Base-by-base conservation (phyloP, 1,139 yeast species). In the Nakaseomyces bracarensis region DNA sequence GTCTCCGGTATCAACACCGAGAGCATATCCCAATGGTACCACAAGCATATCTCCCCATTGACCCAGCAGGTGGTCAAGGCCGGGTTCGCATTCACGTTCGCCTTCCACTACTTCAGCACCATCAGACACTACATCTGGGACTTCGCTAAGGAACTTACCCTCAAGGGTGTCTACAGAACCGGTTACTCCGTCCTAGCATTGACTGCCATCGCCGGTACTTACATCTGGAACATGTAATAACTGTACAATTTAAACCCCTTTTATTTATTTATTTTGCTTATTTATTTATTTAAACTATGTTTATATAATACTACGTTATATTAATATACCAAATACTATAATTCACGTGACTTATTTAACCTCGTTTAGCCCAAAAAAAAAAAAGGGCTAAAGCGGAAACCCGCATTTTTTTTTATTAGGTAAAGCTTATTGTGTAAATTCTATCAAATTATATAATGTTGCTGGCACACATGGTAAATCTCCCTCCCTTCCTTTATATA, bases 101-200 rank as follows among this genome's bases (percentile, higher is more conserved):
- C 81, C 39, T 86, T 73, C 80, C 97, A 87, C 66, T 59, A 72
- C 39, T 74, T 70, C 65, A 89, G 87, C 66, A 96, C 96, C 58
- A 49, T 87, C 52, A 82, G 97, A 74, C 97, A 87, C 65, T 70
- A 86, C 67, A 60, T 83, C 46, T 87, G 96, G 96, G 96, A 87
- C 31, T 20, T 36, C 25, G 94, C 94, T 60, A 71, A 69, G 54
- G 85, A 82, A 64, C 75, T 89, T 63, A 74, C 87, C 49, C 58
- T 84, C 53, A 76, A 80, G 62, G 96, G 95, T 54, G 96, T 93
- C 48, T 83, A 83, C 75, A 77, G 83, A 68, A 87, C 96, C 38
- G 97, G 96, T 50, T 86, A 86, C 66, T 69, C 75, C 41, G 95
- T 87, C 22, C 64, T 87, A 49, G 96, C 79, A 28, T 69, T 76